Conservation (phyloP, 179 eudicot genomes). For the Silene noctiflora region DNA sequence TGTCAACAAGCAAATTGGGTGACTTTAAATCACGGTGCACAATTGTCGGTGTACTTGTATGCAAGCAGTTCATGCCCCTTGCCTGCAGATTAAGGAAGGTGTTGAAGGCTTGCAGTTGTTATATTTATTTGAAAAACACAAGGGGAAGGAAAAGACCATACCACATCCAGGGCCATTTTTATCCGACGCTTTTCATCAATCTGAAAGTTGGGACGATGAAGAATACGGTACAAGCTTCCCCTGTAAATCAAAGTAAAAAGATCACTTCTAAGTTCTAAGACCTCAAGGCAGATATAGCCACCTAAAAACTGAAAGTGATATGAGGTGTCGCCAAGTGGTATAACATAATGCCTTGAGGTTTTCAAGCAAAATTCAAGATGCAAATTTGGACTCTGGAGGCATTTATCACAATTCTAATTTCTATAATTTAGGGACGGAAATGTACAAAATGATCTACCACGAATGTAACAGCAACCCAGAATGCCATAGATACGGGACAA, state of each 20-base stretch:
- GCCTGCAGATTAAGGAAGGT: slow-evolving; percentile 54
- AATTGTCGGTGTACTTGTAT: slow-evolving; percentile 88
- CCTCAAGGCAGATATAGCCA: not conserved
- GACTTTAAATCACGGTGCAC: slow-evolving; percentile 99
- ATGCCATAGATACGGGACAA: slow-evolving; percentile 3
- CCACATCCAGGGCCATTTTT: slow-evolving; percentile 99
- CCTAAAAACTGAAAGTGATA: not conserved
- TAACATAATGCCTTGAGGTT: not conserved
- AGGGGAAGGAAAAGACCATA: slow-evolving; percentile 29
- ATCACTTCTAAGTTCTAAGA: slow-evolving; percentile 14
- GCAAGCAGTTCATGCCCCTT: slow-evolving; percentile 98
- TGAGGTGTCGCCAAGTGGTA: not conserved
- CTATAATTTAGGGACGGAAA: not conserved
- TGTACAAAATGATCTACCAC: not conserved
- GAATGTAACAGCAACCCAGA: not conserved
- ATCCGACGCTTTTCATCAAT: slow-evolving; percentile 91
- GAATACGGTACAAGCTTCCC: slow-evolving; percentile 95
- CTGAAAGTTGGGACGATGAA: slow-evolving; percentile 93
- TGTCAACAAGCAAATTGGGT: slow-evolving; percentile 93
- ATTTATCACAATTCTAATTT: not conserved
- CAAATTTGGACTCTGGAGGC: not conserved
- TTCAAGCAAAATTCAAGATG: not conserved
- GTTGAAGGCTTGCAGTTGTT: slow-evolving; percentile 5
- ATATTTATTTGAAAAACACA: not conserved
- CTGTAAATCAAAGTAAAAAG: slow-evolving; percentile 41